These are phyloP conservation scores for Rhypophila decipiens DNA, from an alignment of 495 filamentous ascomycete species.

Conservation along the genomic window DNA sequence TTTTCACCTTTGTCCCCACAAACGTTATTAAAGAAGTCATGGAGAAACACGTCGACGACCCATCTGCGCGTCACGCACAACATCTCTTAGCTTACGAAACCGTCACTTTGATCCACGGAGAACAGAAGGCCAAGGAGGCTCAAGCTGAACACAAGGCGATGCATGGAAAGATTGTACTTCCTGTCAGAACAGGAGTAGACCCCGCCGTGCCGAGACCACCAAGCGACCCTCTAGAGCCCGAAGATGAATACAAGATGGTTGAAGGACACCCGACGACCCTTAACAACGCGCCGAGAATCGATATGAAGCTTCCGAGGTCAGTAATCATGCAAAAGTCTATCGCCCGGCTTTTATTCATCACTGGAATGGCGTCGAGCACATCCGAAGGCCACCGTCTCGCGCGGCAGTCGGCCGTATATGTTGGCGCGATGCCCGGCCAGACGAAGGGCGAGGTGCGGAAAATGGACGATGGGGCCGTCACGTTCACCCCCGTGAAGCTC, in stretches of 20 bases:
- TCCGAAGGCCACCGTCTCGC: constrained; percentile 63
- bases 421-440: constrained; percentile 53
- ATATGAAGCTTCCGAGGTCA: constrained; percentile 60
- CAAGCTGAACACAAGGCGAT: constrained; percentile 53
- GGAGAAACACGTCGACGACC: constrained; percentile 56
- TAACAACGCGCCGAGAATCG: constrained; percentile 42
- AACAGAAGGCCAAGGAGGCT: constrained; percentile 47
- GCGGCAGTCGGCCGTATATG: constrained; percentile 51
- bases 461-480: constrained; percentile 52
- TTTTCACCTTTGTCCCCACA: constrained; percentile 84
- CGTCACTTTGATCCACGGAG: constrained; percentile 70
- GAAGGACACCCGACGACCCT: constrained; percentile 33
- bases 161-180: constrained; percentile 21
- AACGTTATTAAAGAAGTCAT: constrained; percentile 58
- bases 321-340: constrained; percentile 58
- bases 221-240: neutral
- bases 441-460: constrained; percentile 15
- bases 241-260: constrained; percentile 6
- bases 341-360: constrained; percentile 56
- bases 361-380: constrained; percentile 59
- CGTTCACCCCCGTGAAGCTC: constrained; percentile 54
- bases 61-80: constrained; percentile 69
- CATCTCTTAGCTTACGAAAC: constrained; percentile 76
- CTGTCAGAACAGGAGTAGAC: constrained; percentile 7
- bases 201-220: neutral